Percentiles rank a stretch among this genome's conserved stretches.
These are phyloP conservation scores for Scedosporium aurantiacum DNA, from an alignment of 2,329 filamentous ascomycete genomes.

Conservation along the genomic window DNA sequence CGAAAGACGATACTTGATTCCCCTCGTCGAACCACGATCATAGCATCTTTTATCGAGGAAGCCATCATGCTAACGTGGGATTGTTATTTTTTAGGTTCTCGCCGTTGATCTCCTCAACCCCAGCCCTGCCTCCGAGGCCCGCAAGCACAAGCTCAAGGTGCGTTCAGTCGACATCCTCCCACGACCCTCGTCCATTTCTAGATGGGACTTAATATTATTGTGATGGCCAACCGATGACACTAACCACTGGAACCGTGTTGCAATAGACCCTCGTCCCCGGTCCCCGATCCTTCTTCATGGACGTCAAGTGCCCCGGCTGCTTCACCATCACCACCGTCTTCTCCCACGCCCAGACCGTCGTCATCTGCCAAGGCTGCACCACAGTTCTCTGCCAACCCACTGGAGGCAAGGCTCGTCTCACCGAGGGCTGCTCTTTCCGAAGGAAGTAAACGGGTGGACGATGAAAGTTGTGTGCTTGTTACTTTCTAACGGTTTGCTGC, in stretches of 20 bases:
- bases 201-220: constrained; percentile 14
- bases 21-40: neutral
- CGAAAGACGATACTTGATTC: neutral
- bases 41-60: neutral
- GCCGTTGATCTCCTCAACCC: constrained; percentile 99
- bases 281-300: constrained; percentile 99
- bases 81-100: constrained; percentile 63
- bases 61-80: neutral
- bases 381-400: constrained; percentile 99
- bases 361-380: constrained; percentile 99
- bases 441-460: constrained; percentile 78
- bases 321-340: constrained; percentile 99
- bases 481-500: neutral
- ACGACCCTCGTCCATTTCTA: constrained; percentile 9
- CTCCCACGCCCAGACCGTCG: constrained; percentile 99
- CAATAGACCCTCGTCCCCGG: constrained; percentile 79
- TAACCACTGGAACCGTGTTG: constrained; percentile 4
- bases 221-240: constrained; percentile 8
- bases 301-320: constrained; percentile 99
- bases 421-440: constrained; percentile 99
- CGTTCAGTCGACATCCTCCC: constrained; percentile 11
- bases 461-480: constrained; percentile 25
- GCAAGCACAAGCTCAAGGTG: constrained; percentile 99
- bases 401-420: constrained; percentile 96
- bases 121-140: constrained; percentile 90